Evolutionary conservation across 2,329 filamentous ascomycete species (phyloP).

Genomic region (Mycocentrospora acerina): DNA sequence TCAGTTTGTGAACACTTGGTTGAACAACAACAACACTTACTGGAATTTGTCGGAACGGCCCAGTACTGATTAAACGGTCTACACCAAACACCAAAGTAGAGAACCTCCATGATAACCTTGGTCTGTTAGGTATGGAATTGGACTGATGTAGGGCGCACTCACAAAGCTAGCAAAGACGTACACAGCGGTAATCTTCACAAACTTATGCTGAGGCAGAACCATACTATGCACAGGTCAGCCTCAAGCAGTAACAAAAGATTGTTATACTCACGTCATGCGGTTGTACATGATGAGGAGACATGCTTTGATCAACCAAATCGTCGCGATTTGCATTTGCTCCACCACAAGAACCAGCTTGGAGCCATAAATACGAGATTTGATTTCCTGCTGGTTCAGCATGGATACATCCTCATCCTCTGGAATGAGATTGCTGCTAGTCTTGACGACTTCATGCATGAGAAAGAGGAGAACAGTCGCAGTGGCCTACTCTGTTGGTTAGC

Average conservation of each 20-base stretch:
- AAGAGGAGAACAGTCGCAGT: constrained; percentile 38
- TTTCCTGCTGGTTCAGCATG: constrained; percentile 39
- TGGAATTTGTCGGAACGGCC: constrained; percentile 47
- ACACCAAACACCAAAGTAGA: constrained; percentile 58
- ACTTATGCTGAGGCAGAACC: constrained; percentile 30
- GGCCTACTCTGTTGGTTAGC: constrained; percentile 17
- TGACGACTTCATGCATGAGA: constrained; percentile 34
- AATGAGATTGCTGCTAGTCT: constrained; percentile 40
- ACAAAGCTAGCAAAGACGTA: constrained; percentile 52
- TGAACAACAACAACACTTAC: constrained; percentile 20
- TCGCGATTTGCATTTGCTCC: constrained; percentile 55
- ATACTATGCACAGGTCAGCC: constrained; percentile 1
- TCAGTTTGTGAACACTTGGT: constrained; percentile 17
- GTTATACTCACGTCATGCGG: constrained; percentile 47
- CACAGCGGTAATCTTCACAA: constrained; percentile 46
- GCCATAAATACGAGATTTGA: constrained; percentile 50
- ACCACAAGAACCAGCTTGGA: constrained; percentile 57
- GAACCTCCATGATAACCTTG: constrained; percentile 47
- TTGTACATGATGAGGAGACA: constrained; percentile 58
- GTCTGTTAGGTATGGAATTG: not conserved
- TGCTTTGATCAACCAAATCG: constrained; percentile 55
- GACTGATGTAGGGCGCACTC: constrained; percentile 1
- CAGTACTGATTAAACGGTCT: constrained; percentile 56
- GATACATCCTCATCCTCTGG: constrained; percentile 34
- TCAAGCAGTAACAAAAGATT: not conserved